Evolutionary conservation across 768 basidiomycete genomes (phyloP), one percentile per base, ranked within the genome.

Genomic region (Tricholoma terreum): DNA sequence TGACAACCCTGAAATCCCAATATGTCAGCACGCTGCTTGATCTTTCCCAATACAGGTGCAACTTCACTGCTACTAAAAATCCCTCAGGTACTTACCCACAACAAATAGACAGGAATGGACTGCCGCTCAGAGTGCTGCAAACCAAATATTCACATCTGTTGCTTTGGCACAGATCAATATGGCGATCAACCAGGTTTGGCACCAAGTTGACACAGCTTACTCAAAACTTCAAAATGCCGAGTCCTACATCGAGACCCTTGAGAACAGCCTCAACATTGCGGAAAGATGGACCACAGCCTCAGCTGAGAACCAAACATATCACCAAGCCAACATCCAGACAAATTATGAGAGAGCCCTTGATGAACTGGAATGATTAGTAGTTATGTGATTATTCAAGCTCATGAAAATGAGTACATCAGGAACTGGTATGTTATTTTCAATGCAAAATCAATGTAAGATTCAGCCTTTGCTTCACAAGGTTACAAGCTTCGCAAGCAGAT

Each of bases 401-500:
- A 50, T 58, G 27, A 64, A 65, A 35, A 58, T 65, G 24, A 27
- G 24, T 6, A 27, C 24, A 50, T 58, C 64, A 3, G 50, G 59
- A 3, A 69, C 67, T 11, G 68, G 72, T 73, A 42, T 24, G 69
- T 53, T 7, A 15, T 36, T 36, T 21, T 43, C n/a, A n/a, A n/a
- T n/a, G n/a, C n/a, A n/a, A n/a, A n/a, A n/a, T 27, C 27, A 15
- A 50, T 24, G 30, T 22, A n/a, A n/a, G n/a, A n/a, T n/a, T n/a
- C n/a, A n/a, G n/a, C n/a, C n/a, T n/a, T n/a, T n/a, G n/a, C n/a
- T n/a, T n/a, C n/a, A n/a, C n/a, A n/a, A 73, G 70, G 71, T 4
- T 73, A 73, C 58, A 66, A 65, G 14, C 50, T 71, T 3, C 46
- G 61, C 2, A 64, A 59, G n/a, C 69, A 71, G 43, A 67, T 71